Percentiles rank a stretch among this genome's conserved stretches.
Conservation (phyloP, 805 yeast species). For the Saturnispora kantuleensis region DNA sequence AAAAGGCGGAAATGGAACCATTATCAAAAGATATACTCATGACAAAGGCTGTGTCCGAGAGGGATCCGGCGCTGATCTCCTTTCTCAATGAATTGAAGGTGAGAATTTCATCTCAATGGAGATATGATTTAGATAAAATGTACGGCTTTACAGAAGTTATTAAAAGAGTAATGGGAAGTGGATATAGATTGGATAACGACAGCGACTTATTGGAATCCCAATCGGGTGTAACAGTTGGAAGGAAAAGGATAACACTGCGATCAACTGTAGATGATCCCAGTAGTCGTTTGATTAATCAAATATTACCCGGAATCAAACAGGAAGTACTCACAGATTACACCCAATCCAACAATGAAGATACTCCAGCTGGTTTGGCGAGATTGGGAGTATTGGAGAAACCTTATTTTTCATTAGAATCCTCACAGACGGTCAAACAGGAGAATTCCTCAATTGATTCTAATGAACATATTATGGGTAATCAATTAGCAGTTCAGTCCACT, state of each 20-base stretch:
- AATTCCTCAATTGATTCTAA: too few relatives aligned
- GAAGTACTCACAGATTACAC: not conserved
- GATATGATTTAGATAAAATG: slow-evolving; percentile 8
- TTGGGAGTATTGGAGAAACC: too few relatives aligned
- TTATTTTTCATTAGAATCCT: too few relatives aligned
- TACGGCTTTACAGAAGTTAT: slow-evolving; percentile 10
- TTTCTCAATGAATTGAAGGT: slow-evolving; percentile 15
- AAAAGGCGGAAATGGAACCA: slow-evolving; percentile 8
- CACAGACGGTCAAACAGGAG: not conserved
- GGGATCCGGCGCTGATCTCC: slow-evolving; percentile 10
- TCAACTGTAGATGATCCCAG: slow-evolving; percentile 1
- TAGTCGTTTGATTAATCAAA: not conserved
- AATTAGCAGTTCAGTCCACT: too few relatives aligned
- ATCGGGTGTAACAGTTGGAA: not conserved
- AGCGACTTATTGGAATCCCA: slow-evolving; percentile 3
- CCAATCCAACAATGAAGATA: not conserved
- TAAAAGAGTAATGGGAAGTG: not conserved
- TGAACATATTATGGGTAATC: too few relatives aligned
- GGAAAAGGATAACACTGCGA: not conserved
- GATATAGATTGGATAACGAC: slow-evolving; percentile 1
- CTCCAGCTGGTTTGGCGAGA: too few relatives aligned
- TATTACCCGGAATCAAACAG: slow-evolving; percentile 1
- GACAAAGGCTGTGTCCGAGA: slow-evolving; percentile 4
- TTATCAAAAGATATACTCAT: slow-evolving; percentile 11
- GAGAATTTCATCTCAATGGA: slow-evolving; percentile 12